Conservation (phyloP, 345 rosid species). For the sweet orange (Citrus sinensis) region DNA sequence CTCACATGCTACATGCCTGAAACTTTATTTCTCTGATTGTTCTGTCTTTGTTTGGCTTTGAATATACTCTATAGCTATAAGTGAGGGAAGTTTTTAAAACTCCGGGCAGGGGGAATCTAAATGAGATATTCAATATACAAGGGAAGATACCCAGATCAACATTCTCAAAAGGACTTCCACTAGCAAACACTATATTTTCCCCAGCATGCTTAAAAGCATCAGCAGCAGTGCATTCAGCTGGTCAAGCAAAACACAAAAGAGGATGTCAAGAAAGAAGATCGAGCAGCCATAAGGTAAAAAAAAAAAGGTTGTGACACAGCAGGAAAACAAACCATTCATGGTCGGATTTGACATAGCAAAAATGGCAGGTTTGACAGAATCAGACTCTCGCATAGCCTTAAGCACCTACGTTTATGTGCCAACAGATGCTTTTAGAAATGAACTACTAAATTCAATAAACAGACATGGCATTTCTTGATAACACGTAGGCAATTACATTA, state of each 20-base stretch:
- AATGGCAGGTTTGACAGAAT: constrained; percentile 82
- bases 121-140: constrained; percentile 7
- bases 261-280: constrained; percentile 18
- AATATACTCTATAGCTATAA: neutral
- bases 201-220: constrained; percentile 96
- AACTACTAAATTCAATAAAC: neutral
- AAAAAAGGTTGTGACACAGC: neutral
- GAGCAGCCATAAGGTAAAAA: neutral
- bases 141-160: constrained; percentile 64
- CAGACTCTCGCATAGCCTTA: constrained; percentile 81
- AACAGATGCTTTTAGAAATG: constrained; percentile 13
- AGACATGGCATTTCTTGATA: neutral
- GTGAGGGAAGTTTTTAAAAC: neutral
- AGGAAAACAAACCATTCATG: constrained; percentile 61
- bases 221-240: constrained; percentile 96
- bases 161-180: constrained; percentile 97
- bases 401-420: constrained; percentile 62
- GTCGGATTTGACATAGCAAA: constrained; percentile 99
- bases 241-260: constrained; percentile 19
- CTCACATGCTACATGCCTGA: neutral
- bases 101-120: neutral
- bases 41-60: neutral
- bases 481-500: neutral
- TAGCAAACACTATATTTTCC: constrained; percentile 84
- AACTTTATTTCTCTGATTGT: neutral